Conservation (phyloP, 2,329 filamentous ascomycete species). For the Trichoderma afroharzianum region DNA sequence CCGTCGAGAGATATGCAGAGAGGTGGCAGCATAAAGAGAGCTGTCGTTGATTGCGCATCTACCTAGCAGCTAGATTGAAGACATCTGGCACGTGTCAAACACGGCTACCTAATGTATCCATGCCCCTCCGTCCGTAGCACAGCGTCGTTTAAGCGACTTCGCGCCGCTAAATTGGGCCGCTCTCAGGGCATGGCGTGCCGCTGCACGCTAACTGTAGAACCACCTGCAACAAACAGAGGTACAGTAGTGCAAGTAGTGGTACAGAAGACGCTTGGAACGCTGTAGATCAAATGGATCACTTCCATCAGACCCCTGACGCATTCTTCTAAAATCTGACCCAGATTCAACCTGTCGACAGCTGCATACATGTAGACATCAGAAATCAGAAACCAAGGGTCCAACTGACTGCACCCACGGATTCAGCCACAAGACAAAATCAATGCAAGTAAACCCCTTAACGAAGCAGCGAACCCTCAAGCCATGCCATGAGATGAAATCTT, state of each 20-base stretch:
- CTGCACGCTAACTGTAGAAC: neutral
- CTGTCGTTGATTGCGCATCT: neutral
- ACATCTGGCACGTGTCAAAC: conserved; percentile 12
- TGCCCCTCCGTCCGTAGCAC: neutral
- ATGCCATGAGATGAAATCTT: neutral
- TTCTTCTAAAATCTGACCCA: neutral
- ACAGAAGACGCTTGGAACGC: neutral
- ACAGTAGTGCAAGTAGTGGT: neutral
- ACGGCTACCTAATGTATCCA: neutral
- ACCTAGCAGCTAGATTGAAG: neutral
- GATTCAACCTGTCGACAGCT: neutral
- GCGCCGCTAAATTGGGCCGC: conserved; percentile 7
- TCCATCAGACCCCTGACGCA: neutral
- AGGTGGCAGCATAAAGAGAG: neutral
- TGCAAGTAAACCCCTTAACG: neutral
- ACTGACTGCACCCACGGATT: neutral
- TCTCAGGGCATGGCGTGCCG: conserved; percentile 6
- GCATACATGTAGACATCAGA: neutral
- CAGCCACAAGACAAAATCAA: neutral
- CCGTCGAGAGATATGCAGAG: neutral
- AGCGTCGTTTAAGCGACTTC: conserved; percentile 1
- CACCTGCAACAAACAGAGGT: neutral
- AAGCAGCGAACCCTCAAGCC: neutral
- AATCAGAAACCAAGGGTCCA: neutral
- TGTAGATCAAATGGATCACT: neutral